Evolutionary conservation across 1,284 basidiomycete species (phyloP), one percentile per base, ranked within the genome.

Genomic region (Amylostereum areolatum): DNA sequence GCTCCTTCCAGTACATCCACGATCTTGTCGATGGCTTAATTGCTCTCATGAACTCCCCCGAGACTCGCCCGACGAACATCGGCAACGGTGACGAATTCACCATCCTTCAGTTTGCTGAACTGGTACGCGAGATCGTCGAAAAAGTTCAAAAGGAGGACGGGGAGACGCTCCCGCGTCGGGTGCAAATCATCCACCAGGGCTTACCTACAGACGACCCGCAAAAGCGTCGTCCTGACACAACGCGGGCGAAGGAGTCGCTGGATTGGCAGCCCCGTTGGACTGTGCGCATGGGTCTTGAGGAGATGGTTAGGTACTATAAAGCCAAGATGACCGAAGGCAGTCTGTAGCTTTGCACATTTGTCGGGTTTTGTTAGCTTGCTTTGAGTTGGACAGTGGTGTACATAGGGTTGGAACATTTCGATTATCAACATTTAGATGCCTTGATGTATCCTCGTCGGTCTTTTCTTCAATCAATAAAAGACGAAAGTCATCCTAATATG

Each of bases 121-220:
- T 92, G 57, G 91, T 95, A 46, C 78, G 89, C 48, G 89, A 94
- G 48, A 83, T 92, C 58, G 93, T 92, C 49, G 88, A 89, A 68
- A 87, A 92, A 71, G 88, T 95, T 25, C 88, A 94, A 71, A 77
- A 77, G 59, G 88, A 92, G 64, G 89, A 92, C 62, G 87, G 89
- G 48, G 69, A 77, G 54, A 68, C 74, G 54, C 72, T 67, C 31
- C 62, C 70, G 41, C 77, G 78, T 52, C 75, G 77, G 45, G 84
- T 89, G 56, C 66, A 85, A 55, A 86, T 95, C 60, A 73, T 91
- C 50, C 81, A 95, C 73, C 85, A 86, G 72, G 83, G 87, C 50
- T 89, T 94, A 66, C 92, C 92, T 46, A 83, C 80, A 50, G 96
- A 99, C 63, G 96, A 99, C 70, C 96, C 96, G 30, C 92, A 95